These are phyloP conservation scores for Cadophora malorum DNA, from an alignment of 2,329 filamentous ascomycete genomes.

Conservation along the genomic window DNA sequence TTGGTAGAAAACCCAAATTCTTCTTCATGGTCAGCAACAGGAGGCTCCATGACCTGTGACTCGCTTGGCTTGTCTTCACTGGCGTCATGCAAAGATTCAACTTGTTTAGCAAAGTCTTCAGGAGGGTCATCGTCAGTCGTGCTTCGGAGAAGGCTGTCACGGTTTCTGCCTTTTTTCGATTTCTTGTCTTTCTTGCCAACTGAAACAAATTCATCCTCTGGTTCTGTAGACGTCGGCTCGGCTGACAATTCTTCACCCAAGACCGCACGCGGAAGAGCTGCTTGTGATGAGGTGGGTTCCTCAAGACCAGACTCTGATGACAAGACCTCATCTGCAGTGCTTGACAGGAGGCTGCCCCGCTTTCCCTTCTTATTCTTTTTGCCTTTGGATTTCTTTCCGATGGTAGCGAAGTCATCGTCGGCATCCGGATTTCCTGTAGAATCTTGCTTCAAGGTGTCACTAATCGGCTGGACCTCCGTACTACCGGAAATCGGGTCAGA, in stretches of 20 bases:
- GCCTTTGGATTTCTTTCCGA: conserved; percentile 36
- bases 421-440: conserved; percentile 12
- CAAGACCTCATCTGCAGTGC: conserved; percentile 8
- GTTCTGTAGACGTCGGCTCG: conserved; percentile 25
- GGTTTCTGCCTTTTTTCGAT: conserved; percentile 37
- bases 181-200: conserved; percentile 32
- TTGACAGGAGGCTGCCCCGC: conserved; percentile 22
- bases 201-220: conserved; percentile 33
- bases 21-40: conserved; percentile 23
- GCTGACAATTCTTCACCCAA: background rate
- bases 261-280: background rate
- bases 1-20: conserved; percentile 34
- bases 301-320: background rate
- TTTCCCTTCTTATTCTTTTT: conserved; percentile 40
- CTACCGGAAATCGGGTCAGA: conserved; percentile 26
- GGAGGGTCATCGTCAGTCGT: conserved; percentile 18
- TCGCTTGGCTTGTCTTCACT: conserved; percentile 5
- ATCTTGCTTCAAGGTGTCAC: conserved; percentile 25
- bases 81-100: background rate
- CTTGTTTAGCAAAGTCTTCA: conserved; percentile 17
- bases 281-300: background rate
- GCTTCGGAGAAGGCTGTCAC: conserved; percentile 21
- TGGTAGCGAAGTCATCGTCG: conserved; percentile 30
- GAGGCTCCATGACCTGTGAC: conserved; percentile 4
- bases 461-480: conserved; percentile 16